Evolutionary conservation across 345 rosid genomes (phyloP), one percentile per base, ranked within the genome.

Genomic region (Brassica nigra): DNA sequence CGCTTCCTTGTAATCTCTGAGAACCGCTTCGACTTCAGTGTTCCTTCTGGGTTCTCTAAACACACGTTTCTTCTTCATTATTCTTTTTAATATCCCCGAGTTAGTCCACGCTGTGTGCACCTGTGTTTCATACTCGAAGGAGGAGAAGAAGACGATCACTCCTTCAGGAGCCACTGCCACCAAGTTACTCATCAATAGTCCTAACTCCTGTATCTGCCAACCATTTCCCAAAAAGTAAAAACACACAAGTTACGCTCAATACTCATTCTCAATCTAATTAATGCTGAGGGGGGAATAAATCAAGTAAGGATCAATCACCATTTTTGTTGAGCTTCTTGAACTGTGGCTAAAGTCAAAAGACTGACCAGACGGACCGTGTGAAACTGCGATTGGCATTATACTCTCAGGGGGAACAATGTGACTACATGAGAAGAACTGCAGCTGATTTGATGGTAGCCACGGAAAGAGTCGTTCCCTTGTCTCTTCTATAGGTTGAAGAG

Each of bases 401-500:
- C 92, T 92, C 80, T 92, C 92, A 0, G 86, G 86, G 73, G 99
- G 93, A 68, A 95, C 88, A 76, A 95, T 91, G 76, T 95, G 99
- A 82, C 88, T 73, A 80, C 99, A 95, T 34, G 97, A 91, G 82
- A 91, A 92, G 87, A 95, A 91, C 73, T 88, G 89, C 75, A 91
- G 83, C 77, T 86, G 87, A 77, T 87, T 83, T 27, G 75, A 78
- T 61, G 90, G 90, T 82, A 95, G 80, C 90, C 94, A 81, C 14
- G 99, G 97, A 82, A 95, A 92, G 73, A 92, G 97, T 37, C 97
- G 85, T 76, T 90, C 97, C 82, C 95, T 91, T 63, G 97, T 90
- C 84, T 91, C 97, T 88, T 92, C 97, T 62, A 95, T 85, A 62
- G 99, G 99, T 81, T 95, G 97, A 83, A 95, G 88, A 78, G 99